Conservation (phyloP, 1,284 basidiomycete genomes). For the Nidula niveotomentosa region DNA sequence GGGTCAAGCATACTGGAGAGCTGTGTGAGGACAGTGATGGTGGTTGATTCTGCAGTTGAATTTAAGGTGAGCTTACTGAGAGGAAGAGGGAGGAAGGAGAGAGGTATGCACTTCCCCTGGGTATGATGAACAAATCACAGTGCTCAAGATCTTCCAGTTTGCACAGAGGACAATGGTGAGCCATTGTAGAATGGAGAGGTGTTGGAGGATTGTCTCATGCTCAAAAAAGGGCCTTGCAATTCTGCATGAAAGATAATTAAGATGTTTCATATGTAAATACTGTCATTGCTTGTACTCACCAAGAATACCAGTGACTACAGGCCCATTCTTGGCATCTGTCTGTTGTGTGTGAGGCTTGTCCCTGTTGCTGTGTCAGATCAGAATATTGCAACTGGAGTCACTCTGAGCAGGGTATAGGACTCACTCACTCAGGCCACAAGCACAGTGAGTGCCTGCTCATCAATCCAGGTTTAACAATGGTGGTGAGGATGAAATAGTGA, state of each 20-base stretch:
- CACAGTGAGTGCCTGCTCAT: no score
- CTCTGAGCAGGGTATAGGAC: no score
- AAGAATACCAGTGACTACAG: constrained; percentile 35
- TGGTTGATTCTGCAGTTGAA: constrained; percentile 75
- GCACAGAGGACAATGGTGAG: constrained; percentile 66
- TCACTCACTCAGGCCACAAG: no score
- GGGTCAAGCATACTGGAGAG: constrained; percentile 82
- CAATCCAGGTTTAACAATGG: no score
- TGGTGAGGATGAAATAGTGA: no score
- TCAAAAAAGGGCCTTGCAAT: constrained; percentile 92
- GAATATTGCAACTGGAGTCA: no score
- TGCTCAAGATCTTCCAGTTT: constrained; percentile 71
- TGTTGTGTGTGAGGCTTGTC: no score
- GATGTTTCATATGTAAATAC: not conserved
- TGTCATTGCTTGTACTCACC: constrained; percentile 21
- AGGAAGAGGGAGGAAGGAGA: not conserved
- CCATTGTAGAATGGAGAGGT: constrained; percentile 44
- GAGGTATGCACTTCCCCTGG: constrained; percentile 70
- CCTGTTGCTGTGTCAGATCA: no score
- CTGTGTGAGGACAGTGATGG: constrained; percentile 85
- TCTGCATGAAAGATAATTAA: constrained; percentile 43
- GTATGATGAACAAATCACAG: constrained; percentile 90
- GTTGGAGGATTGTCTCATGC: constrained; percentile 74
- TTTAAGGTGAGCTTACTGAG: no score
- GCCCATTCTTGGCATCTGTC: no score